A percentile compares a stretch with the other conserved stretches of the same genome.
Evolutionary conservation across 768 basidiomycete genomes (phyloP).

Genomic region (Suillus brevipes): DNA sequence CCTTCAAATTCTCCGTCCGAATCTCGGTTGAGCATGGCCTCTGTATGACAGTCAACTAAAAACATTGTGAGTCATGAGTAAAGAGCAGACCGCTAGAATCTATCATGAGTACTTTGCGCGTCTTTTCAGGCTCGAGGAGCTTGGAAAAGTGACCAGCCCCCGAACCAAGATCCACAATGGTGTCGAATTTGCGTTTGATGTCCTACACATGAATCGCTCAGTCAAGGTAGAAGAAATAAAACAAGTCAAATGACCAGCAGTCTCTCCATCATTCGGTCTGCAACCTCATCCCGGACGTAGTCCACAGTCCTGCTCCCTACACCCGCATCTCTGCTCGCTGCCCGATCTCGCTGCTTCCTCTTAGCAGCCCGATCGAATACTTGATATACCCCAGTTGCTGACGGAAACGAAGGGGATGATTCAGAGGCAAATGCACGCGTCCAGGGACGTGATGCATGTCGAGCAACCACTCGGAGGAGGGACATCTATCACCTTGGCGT

Average conservation of each 20-base stretch:
- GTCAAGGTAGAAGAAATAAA: constrained; percentile 7
- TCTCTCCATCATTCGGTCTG: constrained; percentile 87
- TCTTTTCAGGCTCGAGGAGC: constrained; percentile 66
- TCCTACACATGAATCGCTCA: constrained; percentile 55
- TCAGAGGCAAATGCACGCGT: constrained; percentile 50
- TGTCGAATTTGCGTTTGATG: constrained; percentile 79
- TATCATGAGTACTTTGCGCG: constrained; percentile 76
- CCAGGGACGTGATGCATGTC: constrained; percentile 11
- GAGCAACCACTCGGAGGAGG: constrained; percentile 10
- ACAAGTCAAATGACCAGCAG: constrained; percentile 58
- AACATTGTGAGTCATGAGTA: constrained; percentile 1
- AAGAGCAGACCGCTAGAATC: constrained; percentile 75
- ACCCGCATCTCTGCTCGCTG: constrained; percentile 58
- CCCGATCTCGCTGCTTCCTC: constrained; percentile 72
- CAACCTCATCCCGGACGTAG: constrained; percentile 89
- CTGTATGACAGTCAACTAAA: constrained; percentile 40
- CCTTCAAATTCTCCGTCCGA: constrained; percentile 80
- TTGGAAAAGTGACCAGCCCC: constrained; percentile 93
- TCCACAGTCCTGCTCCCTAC: constrained; percentile 76
- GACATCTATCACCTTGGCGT: constrained; percentile 12
- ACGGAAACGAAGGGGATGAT: constrained; percentile 40
- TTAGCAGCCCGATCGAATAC: constrained; percentile 88
- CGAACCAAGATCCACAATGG: constrained; percentile 84
- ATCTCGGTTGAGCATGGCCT: constrained; percentile 71
- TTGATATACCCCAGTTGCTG: constrained; percentile 57